Conservation (phyloP, 352 stramenopile species). For the Blastocystis sp. region DNA sequence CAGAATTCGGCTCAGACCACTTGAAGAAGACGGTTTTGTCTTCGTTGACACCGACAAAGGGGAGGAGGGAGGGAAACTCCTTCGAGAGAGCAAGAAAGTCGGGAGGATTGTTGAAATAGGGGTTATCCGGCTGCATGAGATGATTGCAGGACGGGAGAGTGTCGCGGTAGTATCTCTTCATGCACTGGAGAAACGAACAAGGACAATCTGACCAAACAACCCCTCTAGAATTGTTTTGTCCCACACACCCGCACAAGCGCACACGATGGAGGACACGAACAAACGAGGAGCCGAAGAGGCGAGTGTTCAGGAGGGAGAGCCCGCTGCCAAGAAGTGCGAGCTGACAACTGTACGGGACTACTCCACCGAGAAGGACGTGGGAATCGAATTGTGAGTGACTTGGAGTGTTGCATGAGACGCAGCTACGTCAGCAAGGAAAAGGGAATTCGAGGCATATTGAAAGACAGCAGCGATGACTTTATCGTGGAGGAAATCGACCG, state of each 20-base stretch:
- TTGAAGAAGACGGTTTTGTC: conserved; percentile 42
- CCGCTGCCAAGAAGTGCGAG: neutral
- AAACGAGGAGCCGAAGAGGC: conserved; percentile 7
- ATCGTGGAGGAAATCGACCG: conserved; percentile 66
- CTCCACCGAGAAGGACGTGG: conserved; percentile 51
- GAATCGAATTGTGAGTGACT: conserved; percentile 28
- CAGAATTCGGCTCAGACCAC: conserved; percentile 48
- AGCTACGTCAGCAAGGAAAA: conserved; percentile 7
- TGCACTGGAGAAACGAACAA: neutral
- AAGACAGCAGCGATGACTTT: conserved; percentile 60
- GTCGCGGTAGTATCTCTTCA: conserved; percentile 52
- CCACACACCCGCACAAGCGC: neutral
- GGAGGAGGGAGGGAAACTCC: conserved; percentile 32
- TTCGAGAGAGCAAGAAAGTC: conserved; percentile 39
- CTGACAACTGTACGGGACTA: neutral
- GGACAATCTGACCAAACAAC: neutral
- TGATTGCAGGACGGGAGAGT: neutral
- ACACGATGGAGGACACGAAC: neutral
- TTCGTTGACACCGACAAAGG: conserved; percentile 3
- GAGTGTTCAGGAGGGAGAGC: neutral
- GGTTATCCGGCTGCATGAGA: conserved; percentile 63
- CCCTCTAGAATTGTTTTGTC: too few species aligned
- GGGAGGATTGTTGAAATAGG: conserved; percentile 58
- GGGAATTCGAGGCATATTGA: conserved; percentile 64
- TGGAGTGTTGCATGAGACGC: neutral